These are phyloP conservation scores for Canariomyces notabilis DNA, from an alignment of 2,329 filamentous ascomycete species.

Conservation along the genomic window DNA sequence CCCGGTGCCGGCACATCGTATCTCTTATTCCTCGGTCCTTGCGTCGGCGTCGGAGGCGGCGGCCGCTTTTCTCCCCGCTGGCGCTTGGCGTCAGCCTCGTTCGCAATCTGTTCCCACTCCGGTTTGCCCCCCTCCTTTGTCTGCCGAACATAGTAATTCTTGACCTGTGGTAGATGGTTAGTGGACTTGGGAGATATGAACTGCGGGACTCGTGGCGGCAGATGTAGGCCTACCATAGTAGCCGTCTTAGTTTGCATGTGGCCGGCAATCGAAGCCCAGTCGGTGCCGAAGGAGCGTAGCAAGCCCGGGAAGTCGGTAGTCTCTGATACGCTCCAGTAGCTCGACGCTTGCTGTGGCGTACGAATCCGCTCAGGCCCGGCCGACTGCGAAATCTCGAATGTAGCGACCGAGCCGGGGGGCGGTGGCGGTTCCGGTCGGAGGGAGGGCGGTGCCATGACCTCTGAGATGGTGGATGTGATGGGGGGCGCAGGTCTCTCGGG, in stretches of 20 bases:
- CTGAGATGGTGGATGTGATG: conserved; percentile 39
- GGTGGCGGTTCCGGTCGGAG: conserved; percentile 50
- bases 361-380: conserved; percentile 45
- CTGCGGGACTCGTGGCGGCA: neutral
- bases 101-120: conserved; percentile 56
- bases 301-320: conserved; percentile 70
- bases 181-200: neutral
- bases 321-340: conserved; percentile 85
- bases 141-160: conserved; percentile 62
- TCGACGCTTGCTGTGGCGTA: conserved; percentile 58
- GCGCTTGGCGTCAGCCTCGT: conserved; percentile 55
- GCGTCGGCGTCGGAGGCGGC: conserved; percentile 53
- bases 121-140: conserved; percentile 51
- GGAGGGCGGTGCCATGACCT: conserved; percentile 53
- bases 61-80: conserved; percentile 54
- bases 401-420: conserved; percentile 42
- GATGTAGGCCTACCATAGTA: conserved; percentile 62
- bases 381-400: conserved; percentile 45
- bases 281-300: conserved; percentile 70
- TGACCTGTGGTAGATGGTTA: conserved; percentile 46
- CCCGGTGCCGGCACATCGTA: conserved; percentile 42
- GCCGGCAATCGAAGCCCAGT: conserved; percentile 69
- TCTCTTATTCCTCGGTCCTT: conserved; percentile 43
- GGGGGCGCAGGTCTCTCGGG: conserved; percentile 35
- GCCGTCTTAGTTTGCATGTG: conserved; percentile 81